Percentiles rank a stretch among this genome's conserved stretches.
Conservation (phyloP, 345 rosid species). For the Linum tenue region DNA sequence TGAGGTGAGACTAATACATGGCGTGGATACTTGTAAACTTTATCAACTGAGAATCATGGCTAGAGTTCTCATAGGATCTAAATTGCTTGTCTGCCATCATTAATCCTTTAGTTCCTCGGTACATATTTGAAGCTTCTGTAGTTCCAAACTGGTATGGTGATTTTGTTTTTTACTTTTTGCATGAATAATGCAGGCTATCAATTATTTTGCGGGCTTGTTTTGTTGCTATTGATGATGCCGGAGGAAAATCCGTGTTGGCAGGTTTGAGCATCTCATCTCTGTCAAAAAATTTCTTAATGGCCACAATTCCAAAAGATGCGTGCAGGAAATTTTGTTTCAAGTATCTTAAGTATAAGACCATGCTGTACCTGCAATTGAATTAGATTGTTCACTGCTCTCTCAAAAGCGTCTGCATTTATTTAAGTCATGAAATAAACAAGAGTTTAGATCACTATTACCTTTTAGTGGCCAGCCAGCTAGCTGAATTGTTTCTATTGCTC, state of each 20-base stretch:
- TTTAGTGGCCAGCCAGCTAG: constrained; percentile 6
- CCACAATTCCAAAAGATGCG: constrained; percentile 2
- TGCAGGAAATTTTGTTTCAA: background rate
- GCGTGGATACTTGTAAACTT: background rate
- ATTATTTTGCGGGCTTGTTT: constrained; percentile 89
- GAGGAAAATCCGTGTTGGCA: constrained; percentile 99
- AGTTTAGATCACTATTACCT: background rate
- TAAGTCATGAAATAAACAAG: background rate
- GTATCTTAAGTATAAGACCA: background rate
- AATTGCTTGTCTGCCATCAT: background rate
- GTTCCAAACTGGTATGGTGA: background rate
- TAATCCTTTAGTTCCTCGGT: background rate
- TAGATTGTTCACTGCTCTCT: background rate
- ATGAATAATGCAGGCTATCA: constrained; percentile 75
- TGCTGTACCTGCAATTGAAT: background rate
- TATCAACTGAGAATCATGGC: background rate
- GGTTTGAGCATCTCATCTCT: constrained; percentile 23
- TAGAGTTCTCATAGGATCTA: background rate
- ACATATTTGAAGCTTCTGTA: too few species aligned
- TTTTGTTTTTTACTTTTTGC: constrained; percentile 18
- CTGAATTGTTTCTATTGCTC: constrained; percentile 18
- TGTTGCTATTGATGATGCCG: constrained; percentile 90
- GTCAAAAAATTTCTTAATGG: constrained; percentile 2
- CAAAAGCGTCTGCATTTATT: background rate
- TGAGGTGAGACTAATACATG: constrained; percentile 42